Conservation (phyloP, 495 filamentous ascomycete species). For the Tetracladium setigerum region DNA sequence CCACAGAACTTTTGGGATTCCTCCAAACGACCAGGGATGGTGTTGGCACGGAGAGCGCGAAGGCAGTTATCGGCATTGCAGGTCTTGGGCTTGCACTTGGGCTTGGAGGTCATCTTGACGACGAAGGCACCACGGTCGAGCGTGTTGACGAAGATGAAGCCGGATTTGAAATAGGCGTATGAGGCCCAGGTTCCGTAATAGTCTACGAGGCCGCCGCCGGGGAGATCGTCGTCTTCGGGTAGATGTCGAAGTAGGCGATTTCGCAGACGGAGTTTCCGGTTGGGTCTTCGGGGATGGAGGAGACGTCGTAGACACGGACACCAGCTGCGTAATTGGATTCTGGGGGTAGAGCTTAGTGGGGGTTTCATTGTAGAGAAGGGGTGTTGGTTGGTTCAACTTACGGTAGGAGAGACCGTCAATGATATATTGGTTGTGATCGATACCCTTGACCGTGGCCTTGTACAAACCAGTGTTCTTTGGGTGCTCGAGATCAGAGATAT, state of each 20-base stretch:
- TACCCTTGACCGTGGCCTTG: conserved; percentile 37
- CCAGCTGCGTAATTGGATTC: conserved; percentile 53
- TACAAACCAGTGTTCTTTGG: conserved; percentile 50
- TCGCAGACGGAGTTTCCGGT: conserved; percentile 22
- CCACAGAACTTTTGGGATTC: conserved; percentile 6
- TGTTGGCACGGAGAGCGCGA: neutral
- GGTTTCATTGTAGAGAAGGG: too few relatives aligned
- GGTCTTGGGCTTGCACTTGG: neutral
- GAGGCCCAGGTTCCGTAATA: conserved; percentile 32
- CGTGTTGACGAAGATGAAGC: conserved; percentile 30
- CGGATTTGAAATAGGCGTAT: conserved; percentile 30
- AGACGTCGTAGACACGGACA: conserved; percentile 48
- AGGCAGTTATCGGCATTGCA: conserved; percentile 9
- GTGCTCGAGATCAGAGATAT: conserved; percentile 41
- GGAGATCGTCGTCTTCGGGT: conserved; percentile 9
- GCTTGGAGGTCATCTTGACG: conserved; percentile 16
- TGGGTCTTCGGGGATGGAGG: conserved; percentile 43
- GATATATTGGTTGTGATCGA: conserved; percentile 59
- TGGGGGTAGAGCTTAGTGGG: too few relatives aligned
- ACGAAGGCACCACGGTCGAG: conserved; percentile 32
- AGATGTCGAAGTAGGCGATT: conserved; percentile 9
- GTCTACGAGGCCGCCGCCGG: conserved; percentile 11
- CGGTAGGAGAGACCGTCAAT: conserved; percentile 43
- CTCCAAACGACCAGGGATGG: conserved; percentile 1
- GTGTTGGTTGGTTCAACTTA: too few relatives aligned